Conservation (phyloP, 2,329 filamentous ascomycete genomes). For the Triangularia setosa region DNA sequence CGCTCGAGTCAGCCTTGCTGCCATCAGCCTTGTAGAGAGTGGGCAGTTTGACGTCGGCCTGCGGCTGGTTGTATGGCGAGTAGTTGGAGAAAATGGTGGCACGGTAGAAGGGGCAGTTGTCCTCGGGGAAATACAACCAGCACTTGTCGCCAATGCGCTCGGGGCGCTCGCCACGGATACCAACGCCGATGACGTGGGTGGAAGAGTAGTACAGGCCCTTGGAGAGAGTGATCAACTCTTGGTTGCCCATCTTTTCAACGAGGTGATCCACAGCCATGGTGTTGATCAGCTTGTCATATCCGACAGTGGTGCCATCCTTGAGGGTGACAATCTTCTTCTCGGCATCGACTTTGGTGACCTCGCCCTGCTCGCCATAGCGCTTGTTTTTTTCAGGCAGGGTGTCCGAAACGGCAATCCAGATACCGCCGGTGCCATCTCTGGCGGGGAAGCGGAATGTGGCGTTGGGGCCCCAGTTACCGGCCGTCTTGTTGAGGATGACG, state of each 20-base stretch:
- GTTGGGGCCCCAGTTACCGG: slow-evolving; percentile 97
- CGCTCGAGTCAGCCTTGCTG: slow-evolving; percentile 68
- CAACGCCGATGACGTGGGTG: slow-evolving; percentile 95
- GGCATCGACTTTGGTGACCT: slow-evolving; percentile 83
- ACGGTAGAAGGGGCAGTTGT: slow-evolving; percentile 98
- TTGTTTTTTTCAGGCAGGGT: slow-evolving; percentile 91
- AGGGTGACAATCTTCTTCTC: slow-evolving; percentile 78
- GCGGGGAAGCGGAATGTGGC: slow-evolving; percentile 98
- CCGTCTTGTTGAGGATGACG: slow-evolving; percentile 91
- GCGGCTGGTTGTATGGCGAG: slow-evolving; percentile 95
- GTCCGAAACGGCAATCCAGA: slow-evolving; percentile 96
- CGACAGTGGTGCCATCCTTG: slow-evolving; percentile 79
- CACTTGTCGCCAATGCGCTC: slow-evolving; percentile 99
- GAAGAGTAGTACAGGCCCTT: slow-evolving; percentile 96
- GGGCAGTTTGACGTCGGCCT: slow-evolving; percentile 74
- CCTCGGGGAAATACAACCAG: slow-evolving; percentile 99
- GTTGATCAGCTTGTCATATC: slow-evolving; percentile 88
- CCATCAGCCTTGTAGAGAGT: slow-evolving; percentile 84
- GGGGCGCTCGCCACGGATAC: slow-evolving; percentile 84
- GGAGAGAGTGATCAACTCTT: slow-evolving; percentile 75
- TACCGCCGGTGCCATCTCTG: slow-evolving; percentile 90
- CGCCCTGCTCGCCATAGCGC: slow-evolving; percentile 78
- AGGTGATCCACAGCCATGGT: slow-evolving; percentile 95
- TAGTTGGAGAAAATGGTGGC: slow-evolving; percentile 99
- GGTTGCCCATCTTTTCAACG: slow-evolving; percentile 80